Percentiles rank a stretch among this genome's conserved stretches.
These are phyloP conservation scores for Hypericum perforatum DNA, from an alignment of 345 rosid genomes.

Conservation along the genomic window DNA sequence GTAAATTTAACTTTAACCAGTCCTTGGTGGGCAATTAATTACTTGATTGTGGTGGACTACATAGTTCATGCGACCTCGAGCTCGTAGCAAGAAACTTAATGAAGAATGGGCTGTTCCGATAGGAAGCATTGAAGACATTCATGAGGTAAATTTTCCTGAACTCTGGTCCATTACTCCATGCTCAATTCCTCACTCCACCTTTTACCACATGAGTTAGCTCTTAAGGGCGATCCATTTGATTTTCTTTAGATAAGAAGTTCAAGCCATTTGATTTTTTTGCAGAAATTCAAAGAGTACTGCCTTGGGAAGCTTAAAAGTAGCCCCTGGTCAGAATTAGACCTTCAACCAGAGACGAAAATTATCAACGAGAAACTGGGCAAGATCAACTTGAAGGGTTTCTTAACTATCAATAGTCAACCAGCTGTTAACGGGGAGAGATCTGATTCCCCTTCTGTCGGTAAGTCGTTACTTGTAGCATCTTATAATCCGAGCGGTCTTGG, in stretches of 20 bases:
- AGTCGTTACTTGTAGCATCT: constrained; percentile 11
- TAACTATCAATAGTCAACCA: constrained; percentile 95
- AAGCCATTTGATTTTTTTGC: constrained; percentile 18
- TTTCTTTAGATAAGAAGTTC: background rate
- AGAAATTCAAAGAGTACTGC: constrained; percentile 79
- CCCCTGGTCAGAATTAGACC: constrained; percentile 96
- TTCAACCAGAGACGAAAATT: constrained; percentile 90
- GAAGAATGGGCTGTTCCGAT: constrained; percentile 79
- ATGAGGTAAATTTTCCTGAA: constrained; percentile 37
- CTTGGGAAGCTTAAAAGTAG: constrained; percentile 72
- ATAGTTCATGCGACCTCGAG: constrained; percentile 73
- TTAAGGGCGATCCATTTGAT: background rate
- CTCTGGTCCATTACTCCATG: no score
- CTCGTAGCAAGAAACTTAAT: constrained; percentile 82
- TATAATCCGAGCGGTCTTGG: background rate
- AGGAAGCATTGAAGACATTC: constrained; percentile 61
- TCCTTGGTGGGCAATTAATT: no score
- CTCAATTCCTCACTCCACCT: no score
- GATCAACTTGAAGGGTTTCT: constrained; percentile 78
- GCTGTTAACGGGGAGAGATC: constrained; percentile 84
- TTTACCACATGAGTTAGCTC: constrained; percentile 1
- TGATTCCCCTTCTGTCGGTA: constrained; percentile 74
- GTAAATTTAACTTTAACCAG: no score
- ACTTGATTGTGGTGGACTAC: background rate
- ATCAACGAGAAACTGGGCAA: constrained; percentile 73